Conservation (phyloP, 23 red algal species). For the Gracilaria gracilis region DNA sequence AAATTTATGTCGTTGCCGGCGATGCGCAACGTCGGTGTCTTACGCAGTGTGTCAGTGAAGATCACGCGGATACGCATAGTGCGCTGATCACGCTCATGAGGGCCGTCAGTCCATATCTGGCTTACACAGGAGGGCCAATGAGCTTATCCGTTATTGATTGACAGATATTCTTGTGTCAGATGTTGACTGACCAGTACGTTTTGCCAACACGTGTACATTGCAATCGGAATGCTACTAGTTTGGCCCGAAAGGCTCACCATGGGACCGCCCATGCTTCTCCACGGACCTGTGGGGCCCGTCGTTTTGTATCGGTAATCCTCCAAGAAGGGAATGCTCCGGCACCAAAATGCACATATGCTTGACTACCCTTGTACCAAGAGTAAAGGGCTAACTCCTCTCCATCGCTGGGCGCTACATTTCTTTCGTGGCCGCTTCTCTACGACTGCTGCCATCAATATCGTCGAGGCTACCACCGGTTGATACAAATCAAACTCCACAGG, state of each 20-base stretch:
- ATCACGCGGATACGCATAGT: neutral
- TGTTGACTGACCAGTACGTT: conserved; percentile 6
- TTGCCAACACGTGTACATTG: neutral
- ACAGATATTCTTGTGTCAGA: neutral
- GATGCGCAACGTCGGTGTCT: conserved; percentile 6
- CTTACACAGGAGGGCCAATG: neutral
- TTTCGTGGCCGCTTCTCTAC: neutral
- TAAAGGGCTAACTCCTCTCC: no score
- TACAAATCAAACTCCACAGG: neutral
- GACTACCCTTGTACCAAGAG: no score
- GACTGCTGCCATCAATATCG: neutral
- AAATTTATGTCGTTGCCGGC: conserved; percentile 14
- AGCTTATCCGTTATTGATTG: neutral
- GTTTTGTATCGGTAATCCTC: no score
- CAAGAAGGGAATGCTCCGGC: no score
- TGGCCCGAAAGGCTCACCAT: neutral
- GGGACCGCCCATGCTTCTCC: no score
- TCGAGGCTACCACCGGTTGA: neutral
- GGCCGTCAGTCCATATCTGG: conserved; percentile 16
- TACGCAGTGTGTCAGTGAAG: conserved; percentile 17
- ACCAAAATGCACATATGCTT: no score
- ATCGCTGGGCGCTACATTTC: neutral
- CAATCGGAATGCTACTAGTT: no score
- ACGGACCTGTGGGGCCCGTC: no score
- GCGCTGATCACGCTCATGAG: neutral